Percentiles rank a stretch among this genome's conserved stretches.
These are phyloP conservation scores for Geotrichum klebahnii DNA, from an alignment of 1,139 yeast genomes.

Conservation along the genomic window DNA sequence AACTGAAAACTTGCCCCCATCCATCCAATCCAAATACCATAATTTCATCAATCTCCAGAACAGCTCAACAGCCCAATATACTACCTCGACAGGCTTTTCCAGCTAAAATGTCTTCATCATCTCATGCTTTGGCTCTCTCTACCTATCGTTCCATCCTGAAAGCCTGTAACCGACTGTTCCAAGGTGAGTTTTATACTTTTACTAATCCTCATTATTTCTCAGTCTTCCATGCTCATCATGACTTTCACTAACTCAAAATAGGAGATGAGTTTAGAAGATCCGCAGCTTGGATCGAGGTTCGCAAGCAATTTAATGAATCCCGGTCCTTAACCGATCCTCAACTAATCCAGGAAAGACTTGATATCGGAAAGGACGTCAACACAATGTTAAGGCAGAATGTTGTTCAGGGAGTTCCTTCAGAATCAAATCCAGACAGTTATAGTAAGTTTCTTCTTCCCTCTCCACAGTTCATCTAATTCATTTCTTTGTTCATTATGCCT, in stretches of 20 bases:
- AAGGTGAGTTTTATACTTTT: conserved; percentile 51
- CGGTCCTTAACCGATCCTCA: conserved; percentile 42
- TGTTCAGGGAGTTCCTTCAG: conserved; percentile 71
- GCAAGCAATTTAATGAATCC: conserved; percentile 50
- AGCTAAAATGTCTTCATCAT: background rate
- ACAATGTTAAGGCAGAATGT: conserved; percentile 63
- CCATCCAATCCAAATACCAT: too few relatives aligned
- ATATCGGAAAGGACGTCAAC: conserved; percentile 65
- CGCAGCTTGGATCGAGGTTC: conserved; percentile 65
- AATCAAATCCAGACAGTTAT: conserved; percentile 41
- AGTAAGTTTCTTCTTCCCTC: conserved; percentile 27
- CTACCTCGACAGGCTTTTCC: too few relatives aligned
- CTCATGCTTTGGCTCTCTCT: conserved; percentile 21
- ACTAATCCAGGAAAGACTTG: conserved; percentile 44
- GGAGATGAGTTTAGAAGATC: conserved; percentile 20
- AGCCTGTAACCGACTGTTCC: conserved; percentile 67
- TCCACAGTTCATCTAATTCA: background rate
- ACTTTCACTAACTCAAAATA: too few relatives aligned
- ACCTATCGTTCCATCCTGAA: conserved; percentile 70
- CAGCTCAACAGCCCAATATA: too few relatives aligned
- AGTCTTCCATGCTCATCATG: too few relatives aligned
- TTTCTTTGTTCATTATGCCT: too few relatives aligned
- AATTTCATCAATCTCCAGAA: too few relatives aligned
- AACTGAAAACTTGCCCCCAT: too few relatives aligned
- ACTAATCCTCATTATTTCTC: conserved; percentile 11